Evolutionary conservation across 2,329 filamentous ascomycete species (phyloP), one percentile per base, ranked within the genome.

Genomic region (Colletotrichum spinosum): DNA sequence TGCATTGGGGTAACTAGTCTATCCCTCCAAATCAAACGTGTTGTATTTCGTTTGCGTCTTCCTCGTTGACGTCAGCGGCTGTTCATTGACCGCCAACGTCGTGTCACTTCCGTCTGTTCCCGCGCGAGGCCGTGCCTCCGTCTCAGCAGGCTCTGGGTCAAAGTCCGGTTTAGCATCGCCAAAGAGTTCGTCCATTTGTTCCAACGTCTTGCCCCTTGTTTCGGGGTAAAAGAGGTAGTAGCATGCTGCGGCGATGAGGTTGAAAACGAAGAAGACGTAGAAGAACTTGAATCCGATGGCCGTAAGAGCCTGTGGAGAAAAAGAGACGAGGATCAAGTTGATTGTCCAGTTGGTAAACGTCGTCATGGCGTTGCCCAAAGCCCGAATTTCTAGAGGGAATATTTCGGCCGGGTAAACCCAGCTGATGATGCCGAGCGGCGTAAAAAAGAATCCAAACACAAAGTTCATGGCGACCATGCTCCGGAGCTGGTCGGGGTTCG

Each of bases 281-380:
- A 73, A 86, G 70, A 84, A 86, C 33, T 75, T 72, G 68, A 84
- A 85, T 1, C 77, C 79, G 17, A 84, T 74, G 2, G 67, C 70
- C 0, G 73, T 74, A 8, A 83, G 71, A 0, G 81, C 82, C 34
- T 77, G 75, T 0, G 83, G 83, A 2, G 79, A 80, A 67, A 83
- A 83, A 62, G 85, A 82, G 5, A 80, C 79, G 57, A 86, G 83
- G 15, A 85, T 73, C 6, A 85, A 72, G 65, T 74, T 75, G 17
- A 74, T 67, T 3, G 64, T 60, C 73, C 73, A 75, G 65, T 76
- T 75, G 25, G 70, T 72, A 38, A 74, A 71, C 10, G 72, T 73
- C 2, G 71, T 72, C 38, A 75, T 72, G 42, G 72, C 70, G 39
- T 73, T 72, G 42, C 72, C 73, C 3, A 72, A 60, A 7, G 73